Percentiles rank a stretch among this genome's conserved stretches.
phyloP scores from a whole-genome alignment of 169 alveolate genomes.

The Eimeria sp. region DNA sequence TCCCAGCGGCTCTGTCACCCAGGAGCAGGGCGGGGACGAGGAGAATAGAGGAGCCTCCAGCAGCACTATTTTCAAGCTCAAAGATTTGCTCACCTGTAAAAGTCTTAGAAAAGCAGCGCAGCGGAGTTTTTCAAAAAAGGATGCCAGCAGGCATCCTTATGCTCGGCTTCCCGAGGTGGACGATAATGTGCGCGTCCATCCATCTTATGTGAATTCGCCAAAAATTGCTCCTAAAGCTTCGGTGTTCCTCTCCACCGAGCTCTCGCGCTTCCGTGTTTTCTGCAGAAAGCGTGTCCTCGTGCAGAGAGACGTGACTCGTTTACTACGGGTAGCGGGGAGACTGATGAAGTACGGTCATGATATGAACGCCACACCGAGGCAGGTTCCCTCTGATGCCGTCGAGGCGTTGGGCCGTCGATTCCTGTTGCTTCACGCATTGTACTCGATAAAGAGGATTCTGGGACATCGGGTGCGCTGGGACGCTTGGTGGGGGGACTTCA shows the following conservation, averaged over 20 bases:
- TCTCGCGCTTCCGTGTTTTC: background rate
- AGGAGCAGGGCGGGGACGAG: background rate
- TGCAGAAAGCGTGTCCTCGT: background rate
- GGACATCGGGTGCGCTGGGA: constrained; percentile 17
- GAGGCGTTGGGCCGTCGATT: constrained; percentile 17
- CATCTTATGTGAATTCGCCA: background rate
- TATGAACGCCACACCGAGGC: background rate
- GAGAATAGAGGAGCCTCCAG: background rate
- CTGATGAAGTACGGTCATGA: background rate
- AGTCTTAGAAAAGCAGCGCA: background rate
- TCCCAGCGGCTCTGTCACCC: background rate
- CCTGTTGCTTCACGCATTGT: background rate
- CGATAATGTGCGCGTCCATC: background rate
- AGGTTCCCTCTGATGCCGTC: background rate
- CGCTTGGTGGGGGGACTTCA: background rate
- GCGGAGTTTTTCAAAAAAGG: background rate
- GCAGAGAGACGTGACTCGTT: background rate
- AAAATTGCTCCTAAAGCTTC: background rate
- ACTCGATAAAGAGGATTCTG: background rate
- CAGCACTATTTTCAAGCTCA: background rate
- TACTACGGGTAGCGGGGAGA: background rate
- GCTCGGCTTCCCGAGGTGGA: background rate
- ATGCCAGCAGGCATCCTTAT: background rate
- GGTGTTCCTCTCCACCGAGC: background rate
- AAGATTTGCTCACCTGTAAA: background rate